Conservation (phyloP, 2,329 filamentous ascomycete species). For the Colletotrichum aenigma region DNA sequence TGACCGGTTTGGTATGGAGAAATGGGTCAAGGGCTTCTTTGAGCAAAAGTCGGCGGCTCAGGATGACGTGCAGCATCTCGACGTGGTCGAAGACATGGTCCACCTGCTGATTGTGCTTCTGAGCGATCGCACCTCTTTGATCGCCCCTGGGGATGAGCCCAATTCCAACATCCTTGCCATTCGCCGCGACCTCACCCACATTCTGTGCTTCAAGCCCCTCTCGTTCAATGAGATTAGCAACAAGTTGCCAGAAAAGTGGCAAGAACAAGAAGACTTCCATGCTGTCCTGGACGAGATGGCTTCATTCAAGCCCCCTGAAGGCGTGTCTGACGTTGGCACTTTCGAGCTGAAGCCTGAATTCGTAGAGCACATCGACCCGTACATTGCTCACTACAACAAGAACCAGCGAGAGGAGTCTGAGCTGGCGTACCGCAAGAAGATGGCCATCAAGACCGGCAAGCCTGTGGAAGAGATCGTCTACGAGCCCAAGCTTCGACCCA, state of each 20-base stretch:
- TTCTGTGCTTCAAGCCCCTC: constrained; percentile 93
- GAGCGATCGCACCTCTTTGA: constrained; percentile 83
- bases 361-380: constrained; percentile 89
- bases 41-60: constrained; percentile 73
- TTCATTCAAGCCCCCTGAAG: constrained; percentile 87
- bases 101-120: constrained; percentile 90
- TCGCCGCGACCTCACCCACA: constrained; percentile 88
- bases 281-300: constrained; percentile 86
- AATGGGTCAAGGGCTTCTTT: constrained; percentile 87
- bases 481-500: constrained; percentile 81
- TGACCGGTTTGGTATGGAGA: constrained; percentile 86
- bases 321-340: constrained; percentile 88
- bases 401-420: constrained; percentile 97
- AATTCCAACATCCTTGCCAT: constrained; percentile 73
- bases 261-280: constrained; percentile 88
- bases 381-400: constrained; percentile 94
- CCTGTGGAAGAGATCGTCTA: constrained; percentile 84
- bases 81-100: constrained; percentile 94
- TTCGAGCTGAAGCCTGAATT: constrained; percentile 91
- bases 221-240: constrained; percentile 91
- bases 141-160: constrained; percentile 69
- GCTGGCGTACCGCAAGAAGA: constrained; percentile 82
- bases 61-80: constrained; percentile 86
- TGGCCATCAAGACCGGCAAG: constrained; percentile 87
- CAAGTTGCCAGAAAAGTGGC: constrained; percentile 86